Evolutionary conservation across 306 rosid genomes (phyloP), one percentile per base, ranked within the genome.

Genomic region (Cucurbita ficifolia): DNA sequence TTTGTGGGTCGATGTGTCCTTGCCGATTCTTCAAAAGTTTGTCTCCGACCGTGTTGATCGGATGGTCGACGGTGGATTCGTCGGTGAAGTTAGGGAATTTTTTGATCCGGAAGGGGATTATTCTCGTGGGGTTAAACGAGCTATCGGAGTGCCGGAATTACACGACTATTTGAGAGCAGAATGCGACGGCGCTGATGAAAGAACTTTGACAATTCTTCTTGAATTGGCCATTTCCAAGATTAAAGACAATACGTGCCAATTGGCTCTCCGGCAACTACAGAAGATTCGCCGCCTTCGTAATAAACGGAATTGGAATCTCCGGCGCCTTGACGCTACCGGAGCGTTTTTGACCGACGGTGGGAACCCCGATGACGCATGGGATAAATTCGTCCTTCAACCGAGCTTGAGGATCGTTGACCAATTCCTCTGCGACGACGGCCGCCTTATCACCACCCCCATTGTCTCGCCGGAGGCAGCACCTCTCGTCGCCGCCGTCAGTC

Each of bases 91-190:
- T 0, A 55, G 80, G 10, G n/a, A 48, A 2, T 8, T 76, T 17
- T 76, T 76, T 14, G 75, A 76, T n/a, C 70, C 57, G 0, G 45
- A 69, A 19, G 65, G 48, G 1, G 56, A 76, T 70, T 76, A 76
- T 69, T 68, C 80, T 1, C 8, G 2, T 5, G 80, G 80, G 8
- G 69, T 76, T 54, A 39, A 74, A 67, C 56, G 69, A 3, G 80
- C 80, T 0, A 76, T 76, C 7, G 80, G 80, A 8, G 80, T 76
- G 8, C 75, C 75, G 11, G 80, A 76, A 36, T 57, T 76, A 9
- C 68, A 76, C 13, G 67, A 76, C 13, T 76, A 21, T 69, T 64
- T 76, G 8, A 18, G 33, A 0, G 69, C 63, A 45, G 80, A 76
- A 46, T 18, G 18, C 22, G 68, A 24, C 8, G 74, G 43, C n/a